These are phyloP conservation scores for Auricularia sp. DNA, from an alignment of 768 basidiomycete species.

Conservation along the genomic window DNA sequence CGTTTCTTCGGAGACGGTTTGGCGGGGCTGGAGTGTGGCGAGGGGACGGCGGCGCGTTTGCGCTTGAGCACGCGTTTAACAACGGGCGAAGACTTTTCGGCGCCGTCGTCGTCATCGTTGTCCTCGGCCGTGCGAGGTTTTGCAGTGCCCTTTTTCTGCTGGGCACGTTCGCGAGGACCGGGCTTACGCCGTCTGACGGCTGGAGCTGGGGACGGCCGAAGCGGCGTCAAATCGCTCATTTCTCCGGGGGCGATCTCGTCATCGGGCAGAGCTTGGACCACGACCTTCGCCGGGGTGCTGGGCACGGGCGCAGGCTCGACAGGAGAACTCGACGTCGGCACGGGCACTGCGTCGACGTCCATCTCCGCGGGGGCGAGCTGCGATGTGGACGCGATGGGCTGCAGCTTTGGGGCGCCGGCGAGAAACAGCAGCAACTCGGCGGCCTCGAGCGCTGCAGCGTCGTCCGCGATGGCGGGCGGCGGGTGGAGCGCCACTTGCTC, in stretches of 20 bases:
- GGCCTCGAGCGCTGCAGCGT: not conserved
- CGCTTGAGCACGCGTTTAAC: not conserved
- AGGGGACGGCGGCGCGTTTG: not conserved
- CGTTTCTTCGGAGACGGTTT: not conserved
- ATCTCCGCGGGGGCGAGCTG: not conserved
- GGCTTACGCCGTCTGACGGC: not conserved
- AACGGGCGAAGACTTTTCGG: not conserved
- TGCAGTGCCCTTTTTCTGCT: not conserved
- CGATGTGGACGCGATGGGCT: not conserved
- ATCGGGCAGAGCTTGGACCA: not conserved
- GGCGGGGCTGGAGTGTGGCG: not conserved
- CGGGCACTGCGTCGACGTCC: not conserved
- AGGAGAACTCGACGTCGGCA: not conserved
- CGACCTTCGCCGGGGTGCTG: not conserved
- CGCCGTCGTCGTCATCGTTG: not conserved
- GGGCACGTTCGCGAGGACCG: not conserved
- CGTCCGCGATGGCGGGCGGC: not conserved
- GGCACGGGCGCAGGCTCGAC: not conserved
- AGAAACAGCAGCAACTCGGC: not conserved
- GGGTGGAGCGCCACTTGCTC: not conserved
- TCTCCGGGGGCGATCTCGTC: not conserved
- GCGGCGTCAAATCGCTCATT: not conserved
- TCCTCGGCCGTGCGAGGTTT: not conserved
- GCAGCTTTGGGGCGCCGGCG: not conserved
- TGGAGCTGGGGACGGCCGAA: not conserved